Conservation (phyloP, 2,329 filamentous ascomycete species). For the Cercospora zeina region DNA sequence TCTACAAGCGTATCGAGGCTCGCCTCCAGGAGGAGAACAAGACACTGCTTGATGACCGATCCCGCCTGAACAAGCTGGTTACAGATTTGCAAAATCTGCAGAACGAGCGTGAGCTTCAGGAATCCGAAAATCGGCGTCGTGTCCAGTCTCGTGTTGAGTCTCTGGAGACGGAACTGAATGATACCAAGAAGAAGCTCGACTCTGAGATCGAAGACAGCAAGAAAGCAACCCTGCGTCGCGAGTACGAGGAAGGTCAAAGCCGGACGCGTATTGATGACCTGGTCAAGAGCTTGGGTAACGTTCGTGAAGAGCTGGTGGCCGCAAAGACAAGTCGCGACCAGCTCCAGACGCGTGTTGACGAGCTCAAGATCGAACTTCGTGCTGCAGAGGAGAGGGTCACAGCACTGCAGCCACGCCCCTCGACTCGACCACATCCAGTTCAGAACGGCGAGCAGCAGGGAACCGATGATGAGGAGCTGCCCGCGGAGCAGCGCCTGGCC, state of each 20-base stretch:
- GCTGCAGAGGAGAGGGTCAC: slow-evolving; percentile 85
- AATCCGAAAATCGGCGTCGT: slow-evolving; percentile 77
- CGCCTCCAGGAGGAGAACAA: slow-evolving; percentile 88
- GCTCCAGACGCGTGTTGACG: slow-evolving; percentile 82
- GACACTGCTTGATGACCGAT: slow-evolving; percentile 76
- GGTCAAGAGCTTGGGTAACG: slow-evolving; percentile 72
- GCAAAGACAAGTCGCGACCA: slow-evolving; percentile 87
- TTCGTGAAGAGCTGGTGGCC: slow-evolving; percentile 81
- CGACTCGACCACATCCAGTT: slow-evolving; percentile 55
- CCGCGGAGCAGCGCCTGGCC: slow-evolving; percentile 74
- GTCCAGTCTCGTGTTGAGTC: slow-evolving; percentile 75
- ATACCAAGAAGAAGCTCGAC: slow-evolving; percentile 77
- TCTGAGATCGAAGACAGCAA: slow-evolving; percentile 82
- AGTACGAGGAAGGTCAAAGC: slow-evolving; percentile 83
- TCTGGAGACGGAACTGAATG: slow-evolving; percentile 74
- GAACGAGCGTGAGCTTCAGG: slow-evolving; percentile 85
- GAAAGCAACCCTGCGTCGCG: slow-evolving; percentile 78
- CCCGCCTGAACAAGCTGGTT: slow-evolving; percentile 77
- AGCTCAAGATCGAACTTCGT: slow-evolving; percentile 82
- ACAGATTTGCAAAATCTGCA: slow-evolving; percentile 82
- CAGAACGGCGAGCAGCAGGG: slow-evolving; percentile 51
- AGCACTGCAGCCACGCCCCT: slow-evolving; percentile 77
- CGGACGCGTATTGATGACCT: slow-evolving; percentile 94
- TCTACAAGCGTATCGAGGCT: slow-evolving; percentile 92
- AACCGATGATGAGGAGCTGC: slow-evolving; percentile 55